Percentiles rank a stretch among this genome's conserved stretches.
Conservation (phyloP, 2,329 filamentous ascomycete species). For the Hypoxylon sp. region DNA sequence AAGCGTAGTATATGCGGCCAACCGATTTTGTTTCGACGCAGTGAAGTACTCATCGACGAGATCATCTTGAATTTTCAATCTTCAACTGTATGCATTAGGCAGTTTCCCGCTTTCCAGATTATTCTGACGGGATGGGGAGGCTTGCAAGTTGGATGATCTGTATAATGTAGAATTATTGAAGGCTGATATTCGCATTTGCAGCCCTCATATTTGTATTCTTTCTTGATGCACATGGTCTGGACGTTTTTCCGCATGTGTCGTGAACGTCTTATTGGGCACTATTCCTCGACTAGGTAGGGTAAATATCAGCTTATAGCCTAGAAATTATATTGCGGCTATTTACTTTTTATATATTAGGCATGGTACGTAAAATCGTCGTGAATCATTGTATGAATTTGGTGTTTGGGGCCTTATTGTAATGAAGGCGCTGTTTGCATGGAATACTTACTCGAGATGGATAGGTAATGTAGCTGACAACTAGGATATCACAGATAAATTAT, state of each 20-base stretch:
- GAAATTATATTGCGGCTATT: too few species aligned
- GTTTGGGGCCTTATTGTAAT: not conserved
- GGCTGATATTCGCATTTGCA: conserved; percentile 16
- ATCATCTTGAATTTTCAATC: too few species aligned
- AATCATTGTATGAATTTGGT: not conserved
- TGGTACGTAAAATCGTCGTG: too few species aligned
- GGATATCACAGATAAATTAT: not conserved
- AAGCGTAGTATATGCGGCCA: too few species aligned
- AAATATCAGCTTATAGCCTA: not conserved
- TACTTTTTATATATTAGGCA: too few species aligned
- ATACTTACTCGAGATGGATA: not conserved
- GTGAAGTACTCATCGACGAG: too few species aligned
- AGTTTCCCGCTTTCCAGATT: conserved; percentile 2
- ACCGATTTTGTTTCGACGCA: too few species aligned
- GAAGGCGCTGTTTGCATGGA: not conserved
- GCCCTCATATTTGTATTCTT: conserved; percentile 5
- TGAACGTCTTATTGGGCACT: not conserved
- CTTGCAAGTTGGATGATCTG: not conserved
- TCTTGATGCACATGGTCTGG: conserved; percentile 24
- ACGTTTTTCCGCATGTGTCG: not conserved
- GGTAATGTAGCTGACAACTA: too few species aligned
- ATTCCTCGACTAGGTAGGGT: not conserved
- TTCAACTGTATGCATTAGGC: conserved; percentile 20
- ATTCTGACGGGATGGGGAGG: conserved; percentile 9
- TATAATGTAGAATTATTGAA: conserved; percentile 13